phyloP scores from a whole-genome alignment of 768 basidiomycete species.

The Nidula microcarpa region DNA sequence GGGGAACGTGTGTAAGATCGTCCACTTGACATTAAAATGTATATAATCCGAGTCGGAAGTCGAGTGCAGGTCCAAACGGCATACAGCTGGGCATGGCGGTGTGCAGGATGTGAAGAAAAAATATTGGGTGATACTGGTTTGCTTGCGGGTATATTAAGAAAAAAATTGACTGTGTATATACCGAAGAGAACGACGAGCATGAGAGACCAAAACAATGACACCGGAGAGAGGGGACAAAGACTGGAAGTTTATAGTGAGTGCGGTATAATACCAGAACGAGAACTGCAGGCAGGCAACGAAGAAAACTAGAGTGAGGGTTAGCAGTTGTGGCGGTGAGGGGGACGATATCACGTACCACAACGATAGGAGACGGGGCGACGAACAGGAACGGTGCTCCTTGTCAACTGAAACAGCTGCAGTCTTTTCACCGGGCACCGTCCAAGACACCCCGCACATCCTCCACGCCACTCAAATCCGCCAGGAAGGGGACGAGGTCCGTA shows the following conservation, averaged over 20 bases:
- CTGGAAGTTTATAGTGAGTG: not conserved
- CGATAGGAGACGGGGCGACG: too few relatives aligned
- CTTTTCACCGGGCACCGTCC: constrained; percentile 68
- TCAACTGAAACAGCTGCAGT: too few relatives aligned
- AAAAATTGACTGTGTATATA: constrained; percentile 12
- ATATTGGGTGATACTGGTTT: constrained; percentile 13
- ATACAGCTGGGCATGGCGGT: not conserved
- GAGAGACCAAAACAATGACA: constrained; percentile 8
- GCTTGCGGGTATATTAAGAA: constrained; percentile 22
- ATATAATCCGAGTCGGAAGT: too few relatives aligned
- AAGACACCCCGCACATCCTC: constrained; percentile 91
- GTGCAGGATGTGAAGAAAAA: constrained; percentile 4
- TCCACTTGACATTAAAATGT: too few relatives aligned
- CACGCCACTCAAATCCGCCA: constrained; percentile 80
- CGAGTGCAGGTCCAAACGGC: not conserved
- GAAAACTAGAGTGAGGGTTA: not conserved
- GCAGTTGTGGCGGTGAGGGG: too few relatives aligned
- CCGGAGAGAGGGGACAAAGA: constrained; percentile 3
- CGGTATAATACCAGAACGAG: not conserved
- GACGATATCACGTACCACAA: too few relatives aligned
- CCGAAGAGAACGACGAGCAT: constrained; percentile 12
- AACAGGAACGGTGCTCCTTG: too few relatives aligned
- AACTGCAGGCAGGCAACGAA: not conserved
- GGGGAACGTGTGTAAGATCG: too few relatives aligned
- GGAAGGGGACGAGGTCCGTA: constrained; percentile 92